These are phyloP conservation scores for Monosporascus sp. DNA, from an alignment of 2,329 filamentous ascomycete species.

Conservation along the genomic window DNA sequence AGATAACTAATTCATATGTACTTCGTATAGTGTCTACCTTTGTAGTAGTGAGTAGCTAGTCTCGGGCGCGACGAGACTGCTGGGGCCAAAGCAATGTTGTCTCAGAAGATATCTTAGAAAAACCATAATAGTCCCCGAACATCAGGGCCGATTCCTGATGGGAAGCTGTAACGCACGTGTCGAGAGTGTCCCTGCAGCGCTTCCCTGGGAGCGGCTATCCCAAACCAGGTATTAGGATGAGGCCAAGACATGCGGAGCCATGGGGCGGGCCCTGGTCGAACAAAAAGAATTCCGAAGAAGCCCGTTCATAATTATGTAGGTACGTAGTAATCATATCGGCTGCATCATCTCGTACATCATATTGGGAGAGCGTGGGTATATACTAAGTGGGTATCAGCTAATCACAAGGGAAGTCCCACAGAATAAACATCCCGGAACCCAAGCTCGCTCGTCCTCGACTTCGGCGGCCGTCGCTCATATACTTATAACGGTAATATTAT, in stretches of 20 bases:
- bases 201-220: neutral
- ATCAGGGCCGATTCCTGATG: no score
- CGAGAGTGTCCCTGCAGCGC: no score
- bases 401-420: neutral
- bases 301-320: no score
- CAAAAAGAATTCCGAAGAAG: no score
- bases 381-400: neutral
- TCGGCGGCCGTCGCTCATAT: neutral
- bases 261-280: neutral
- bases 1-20: no score
- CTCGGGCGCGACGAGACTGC: no score
- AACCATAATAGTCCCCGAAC: no score
- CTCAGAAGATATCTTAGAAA: no score
- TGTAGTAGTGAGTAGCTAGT: no score
- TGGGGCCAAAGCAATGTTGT: no score
- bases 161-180: no score
- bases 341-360: neutral
- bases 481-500: neutral
- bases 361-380: neutral
- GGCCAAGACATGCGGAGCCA: neutral
- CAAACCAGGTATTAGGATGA: neutral
- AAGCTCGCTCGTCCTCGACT: neutral
- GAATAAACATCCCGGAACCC: neutral
- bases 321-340: neutral
- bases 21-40: no score